phyloP scores from a whole-genome alignment of 352 stramenopile species.

The Phytophthora vignae region DNA sequence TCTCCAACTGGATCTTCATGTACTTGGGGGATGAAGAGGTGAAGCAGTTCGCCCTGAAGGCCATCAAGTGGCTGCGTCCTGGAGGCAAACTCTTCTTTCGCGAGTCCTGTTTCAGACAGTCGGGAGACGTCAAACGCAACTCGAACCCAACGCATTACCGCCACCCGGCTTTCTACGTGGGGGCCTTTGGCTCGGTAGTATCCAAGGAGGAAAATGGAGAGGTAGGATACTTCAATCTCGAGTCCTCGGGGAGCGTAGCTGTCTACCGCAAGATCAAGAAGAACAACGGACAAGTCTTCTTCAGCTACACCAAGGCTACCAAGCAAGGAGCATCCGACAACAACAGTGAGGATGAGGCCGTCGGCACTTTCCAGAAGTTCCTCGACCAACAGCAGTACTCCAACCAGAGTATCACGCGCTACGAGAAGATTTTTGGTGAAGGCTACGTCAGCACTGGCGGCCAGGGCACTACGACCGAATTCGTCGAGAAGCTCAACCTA shows the following conservation, averaged over 20 bases:
- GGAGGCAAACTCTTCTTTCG: conserved; percentile 75
- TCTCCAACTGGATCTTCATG: conserved; percentile 86
- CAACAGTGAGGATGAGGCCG: conserved; percentile 31
- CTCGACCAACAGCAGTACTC: conserved; percentile 80
- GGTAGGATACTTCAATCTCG: conserved; percentile 67
- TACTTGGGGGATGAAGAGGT: conserved; percentile 73
- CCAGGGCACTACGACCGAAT: conserved; percentile 73
- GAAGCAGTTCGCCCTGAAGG: conserved; percentile 59
- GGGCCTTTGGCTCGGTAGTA: conserved; percentile 58
- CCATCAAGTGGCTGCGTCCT: conserved; percentile 68
- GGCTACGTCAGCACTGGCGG: conserved; percentile 80
- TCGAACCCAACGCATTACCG: conserved; percentile 76
- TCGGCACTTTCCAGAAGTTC: conserved; percentile 77
- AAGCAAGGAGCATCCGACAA: conserved; percentile 38
- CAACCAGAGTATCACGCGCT: conserved; percentile 70
- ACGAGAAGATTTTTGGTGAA: conserved; percentile 80
- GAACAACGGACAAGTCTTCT: conserved; percentile 86
- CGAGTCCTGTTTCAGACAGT: conserved; percentile 76
- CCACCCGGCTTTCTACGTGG: conserved; percentile 72
- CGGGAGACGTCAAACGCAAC: conserved; percentile 65
- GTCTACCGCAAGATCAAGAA: conserved; percentile 84
- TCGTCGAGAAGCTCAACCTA: conserved; percentile 73
- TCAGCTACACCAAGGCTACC: conserved; percentile 67
- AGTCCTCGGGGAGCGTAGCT: conserved; percentile 67
- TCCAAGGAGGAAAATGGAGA: conserved; percentile 48